Conservation (phyloP, 192 early-diverging fungal species). For the Podila epigama region DNA sequence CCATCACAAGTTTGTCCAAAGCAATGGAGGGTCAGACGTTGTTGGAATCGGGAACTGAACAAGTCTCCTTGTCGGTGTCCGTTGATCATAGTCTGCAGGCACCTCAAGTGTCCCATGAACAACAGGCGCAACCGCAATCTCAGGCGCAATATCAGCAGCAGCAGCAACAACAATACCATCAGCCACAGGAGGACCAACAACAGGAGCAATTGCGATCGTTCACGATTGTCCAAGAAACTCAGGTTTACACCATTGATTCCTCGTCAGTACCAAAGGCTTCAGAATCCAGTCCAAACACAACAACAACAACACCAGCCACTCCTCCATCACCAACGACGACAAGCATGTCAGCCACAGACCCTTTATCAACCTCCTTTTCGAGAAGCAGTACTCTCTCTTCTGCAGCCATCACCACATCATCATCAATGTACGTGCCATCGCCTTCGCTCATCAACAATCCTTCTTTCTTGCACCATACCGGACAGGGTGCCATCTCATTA, state of each 20-base stretch:
- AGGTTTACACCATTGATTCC: neutral
- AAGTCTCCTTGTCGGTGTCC: neutral
- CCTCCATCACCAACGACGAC: neutral
- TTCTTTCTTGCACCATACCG: neutral
- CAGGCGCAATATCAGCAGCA: neutral
- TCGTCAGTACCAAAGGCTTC: neutral
- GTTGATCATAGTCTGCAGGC: conserved; percentile 1
- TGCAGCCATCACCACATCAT: neutral
- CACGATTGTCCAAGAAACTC: neutral
- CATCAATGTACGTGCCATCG: neutral
- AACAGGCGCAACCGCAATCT: neutral
- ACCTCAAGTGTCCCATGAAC: neutral
- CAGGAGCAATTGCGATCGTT: too few species aligned
- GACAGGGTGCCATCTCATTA: neutral
- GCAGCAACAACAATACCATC: neutral
- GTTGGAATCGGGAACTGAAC: neutral
- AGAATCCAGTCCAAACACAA: neutral
- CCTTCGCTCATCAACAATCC: neutral
- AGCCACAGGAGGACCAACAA: too few species aligned
- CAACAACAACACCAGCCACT: neutral
- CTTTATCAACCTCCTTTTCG: too few species aligned
- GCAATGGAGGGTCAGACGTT: neutral
- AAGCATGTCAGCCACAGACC: neutral
- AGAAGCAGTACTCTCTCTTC: neutral
- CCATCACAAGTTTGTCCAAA: neutral